Base-by-base conservation (phyloP, 495 filamentous ascomycete genomes). In the Daldinia vernicosa region DNA sequence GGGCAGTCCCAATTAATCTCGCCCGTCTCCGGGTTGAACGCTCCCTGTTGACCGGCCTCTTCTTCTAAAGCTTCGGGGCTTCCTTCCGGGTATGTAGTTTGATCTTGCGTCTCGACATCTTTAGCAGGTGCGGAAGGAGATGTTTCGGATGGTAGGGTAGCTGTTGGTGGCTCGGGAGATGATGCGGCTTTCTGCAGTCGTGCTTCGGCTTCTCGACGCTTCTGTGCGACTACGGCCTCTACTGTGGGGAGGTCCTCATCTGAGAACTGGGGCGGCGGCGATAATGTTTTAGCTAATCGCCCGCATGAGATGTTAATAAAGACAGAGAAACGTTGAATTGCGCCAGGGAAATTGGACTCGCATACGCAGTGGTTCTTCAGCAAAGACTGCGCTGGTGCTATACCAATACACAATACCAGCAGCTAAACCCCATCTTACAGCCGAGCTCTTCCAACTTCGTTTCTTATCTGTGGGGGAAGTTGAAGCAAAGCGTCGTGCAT, bases 1-100 rank as follows among this genome's bases (percentile, higher is more conserved):
- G 96, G 95, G 80, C 95, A 99, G 77, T 98, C 95, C 96, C 96
- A 99, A 85, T 99, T 98, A 82, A 99, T 99, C 86, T 98, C 95
- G 70, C 95, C 95, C 8, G 95, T 99, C 85, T 98, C 96, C 12
- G 93, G 93, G 80, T 99, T 95, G 83, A 98, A 99, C 0, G 95
- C 95, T 22, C 94, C 95, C 78, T 98, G 88, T 68, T 93, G 85
- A 58, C 80, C 85, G 22, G 93, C 93, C 80, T 98, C 92, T 53
- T 92, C 87, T 79, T 95, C 90, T 15, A 95, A 82, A 5, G 87
- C 89, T 68, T 89, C 86, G 35, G 85, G 74, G 39, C 76, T 69
- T 43, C 69, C 68, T 1, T 55, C 70, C 8, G 63, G 58, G 28
- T 69, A 71, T 39, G 74, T 66, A 45, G 66, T 62, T 24, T 76